These are phyloP conservation scores for Phialophora expanda DNA, from an alignment of 2,329 filamentous ascomycete genomes.

Conservation along the genomic window DNA sequence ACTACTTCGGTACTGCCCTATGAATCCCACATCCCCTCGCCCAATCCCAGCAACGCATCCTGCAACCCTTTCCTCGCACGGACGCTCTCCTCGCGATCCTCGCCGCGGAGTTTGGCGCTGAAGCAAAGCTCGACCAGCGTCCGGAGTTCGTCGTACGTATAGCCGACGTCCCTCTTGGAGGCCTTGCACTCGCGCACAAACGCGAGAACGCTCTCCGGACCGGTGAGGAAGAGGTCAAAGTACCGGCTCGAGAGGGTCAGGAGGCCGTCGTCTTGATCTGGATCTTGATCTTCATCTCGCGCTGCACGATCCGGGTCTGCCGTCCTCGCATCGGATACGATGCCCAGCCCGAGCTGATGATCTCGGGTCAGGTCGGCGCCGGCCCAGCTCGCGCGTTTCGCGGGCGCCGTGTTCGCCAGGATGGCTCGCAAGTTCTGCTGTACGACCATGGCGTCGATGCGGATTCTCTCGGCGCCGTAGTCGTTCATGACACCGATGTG, in stretches of 20 bases:
- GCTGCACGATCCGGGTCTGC: not conserved
- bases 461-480: slow-evolving; percentile 82
- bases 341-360: slow-evolving; percentile 31
- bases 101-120: slow-evolving; percentile 51
- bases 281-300: not conserved
- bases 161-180: slow-evolving; percentile 43
- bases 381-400: slow-evolving; percentile 16
- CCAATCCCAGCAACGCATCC: slow-evolving; percentile 52
- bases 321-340: slow-evolving; percentile 25
- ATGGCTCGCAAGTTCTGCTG: slow-evolving; percentile 98
- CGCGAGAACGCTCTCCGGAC: slow-evolving; percentile 51
- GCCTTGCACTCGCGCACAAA: slow-evolving; percentile 54
- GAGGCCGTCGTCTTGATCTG: slow-evolving; percentile 45
- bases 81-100: slow-evolving; percentile 54
- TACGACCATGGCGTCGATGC: slow-evolving; percentile 90
- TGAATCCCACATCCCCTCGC: slow-evolving; percentile 56
- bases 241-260: slow-evolving; percentile 53
- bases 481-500: slow-evolving; percentile 82
- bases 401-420: slow-evolving; percentile 48
- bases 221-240: slow-evolving; percentile 55
- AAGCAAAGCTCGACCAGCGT: slow-evolving; percentile 54
- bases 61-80: slow-evolving; percentile 53
- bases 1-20: slow-evolving; percentile 29
- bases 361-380: slow-evolving; percentile 30
- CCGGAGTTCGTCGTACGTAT: slow-evolving; percentile 55